Percentiles rank a stretch among this genome's conserved stretches.
Evolutionary conservation across 2,329 filamentous ascomycete genomes (phyloP).

Genomic region (Cadophora malorum): DNA sequence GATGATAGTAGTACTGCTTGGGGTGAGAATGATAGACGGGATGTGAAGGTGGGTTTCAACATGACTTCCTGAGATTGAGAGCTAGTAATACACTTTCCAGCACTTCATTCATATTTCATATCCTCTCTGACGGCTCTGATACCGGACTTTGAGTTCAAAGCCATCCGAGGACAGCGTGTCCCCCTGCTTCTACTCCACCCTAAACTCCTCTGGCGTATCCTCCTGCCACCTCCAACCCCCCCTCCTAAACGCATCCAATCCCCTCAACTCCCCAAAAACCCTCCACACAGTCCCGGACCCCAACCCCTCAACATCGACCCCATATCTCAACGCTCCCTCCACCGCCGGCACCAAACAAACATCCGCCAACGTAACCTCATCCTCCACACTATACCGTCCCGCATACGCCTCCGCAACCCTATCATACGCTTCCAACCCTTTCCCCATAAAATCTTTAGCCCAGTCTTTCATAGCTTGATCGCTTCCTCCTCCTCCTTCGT

Average conservation of each 20-base stretch:
- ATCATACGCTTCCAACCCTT: slow-evolving; percentile 65
- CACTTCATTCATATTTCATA: too few species aligned
- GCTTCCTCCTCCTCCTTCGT: slow-evolving; percentile 37
- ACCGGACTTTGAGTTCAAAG: too few species aligned
- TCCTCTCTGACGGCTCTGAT: too few species aligned
- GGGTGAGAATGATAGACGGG: slow-evolving; percentile 49
- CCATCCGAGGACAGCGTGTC: too few species aligned
- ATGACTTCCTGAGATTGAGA: slow-evolving; percentile 9
- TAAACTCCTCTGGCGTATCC: slow-evolving; percentile 57
- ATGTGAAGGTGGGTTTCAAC: slow-evolving; percentile 42
- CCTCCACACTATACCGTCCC: slow-evolving; percentile 61
- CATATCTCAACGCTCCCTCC: slow-evolving; percentile 62
- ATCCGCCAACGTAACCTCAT: slow-evolving; percentile 63
- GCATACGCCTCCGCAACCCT: slow-evolving; percentile 47
- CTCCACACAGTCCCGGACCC: slow-evolving; percentile 57
- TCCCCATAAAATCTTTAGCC: slow-evolving; percentile 57
- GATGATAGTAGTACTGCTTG: slow-evolving; percentile 51
- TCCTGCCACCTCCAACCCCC: slow-evolving; percentile 61
- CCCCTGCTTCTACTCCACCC: too few species aligned
- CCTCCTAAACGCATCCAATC: slow-evolving; percentile 56
- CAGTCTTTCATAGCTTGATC: slow-evolving; percentile 52
- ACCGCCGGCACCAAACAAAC: slow-evolving; percentile 62
- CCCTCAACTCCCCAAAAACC: slow-evolving; percentile 54
- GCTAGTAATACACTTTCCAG: too few species aligned
- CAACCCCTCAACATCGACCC: slow-evolving; percentile 57